Evolutionary conservation across 805 yeast species (phyloP), one percentile per base, ranked within the genome.

Genomic region (Wickerhamomyces silvicola): DNA sequence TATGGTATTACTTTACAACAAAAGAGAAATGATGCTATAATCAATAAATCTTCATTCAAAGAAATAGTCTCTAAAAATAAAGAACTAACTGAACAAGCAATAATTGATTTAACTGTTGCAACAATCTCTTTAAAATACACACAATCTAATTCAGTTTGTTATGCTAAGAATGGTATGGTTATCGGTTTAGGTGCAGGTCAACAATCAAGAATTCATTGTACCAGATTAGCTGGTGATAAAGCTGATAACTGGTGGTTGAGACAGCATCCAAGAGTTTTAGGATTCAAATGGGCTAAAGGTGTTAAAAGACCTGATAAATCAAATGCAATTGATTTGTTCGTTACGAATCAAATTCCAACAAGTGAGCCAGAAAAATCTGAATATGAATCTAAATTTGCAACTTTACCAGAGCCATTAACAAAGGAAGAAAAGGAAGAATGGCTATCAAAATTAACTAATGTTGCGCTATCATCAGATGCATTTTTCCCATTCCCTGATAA

Each of bases 401-500:
- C 63, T 44, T 50, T 88, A 22, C 99, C 99, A 47, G 70, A 64
- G 48, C 95, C 95, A 33, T 70, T 92, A 48, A 79, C 95, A 31
- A 64, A 61, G 18, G 77, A 70, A 43, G 98, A 92, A 70, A 85
- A 90, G 64, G 66, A 68, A 43, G 95, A 83, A 51, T 92, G 97
- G 97, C 64, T 81, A 45, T 50, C 65, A 41, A 76, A 87, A 66
- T 72, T 87, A 60, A 75, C 68, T 38, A 78, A 84, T 50, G 99
- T 92, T 36, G 87, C 97, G 10, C 70, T 88, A 49, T 81, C 96
- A 12, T 87, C 97, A 4, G 99, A 92, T 59, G 99, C 99, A 18
- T 92, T 92, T 78, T 92, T 92, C 94, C 99, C 99, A 65, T 92
- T 92, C 92, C 92, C 97, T 46, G 99, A 92, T 64, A 92, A 92